Evolutionary conservation across 208 protist genomes (phyloP), one percentile per base, ranked within the genome.

Genomic region (Leishmania tarentolae): DNA sequence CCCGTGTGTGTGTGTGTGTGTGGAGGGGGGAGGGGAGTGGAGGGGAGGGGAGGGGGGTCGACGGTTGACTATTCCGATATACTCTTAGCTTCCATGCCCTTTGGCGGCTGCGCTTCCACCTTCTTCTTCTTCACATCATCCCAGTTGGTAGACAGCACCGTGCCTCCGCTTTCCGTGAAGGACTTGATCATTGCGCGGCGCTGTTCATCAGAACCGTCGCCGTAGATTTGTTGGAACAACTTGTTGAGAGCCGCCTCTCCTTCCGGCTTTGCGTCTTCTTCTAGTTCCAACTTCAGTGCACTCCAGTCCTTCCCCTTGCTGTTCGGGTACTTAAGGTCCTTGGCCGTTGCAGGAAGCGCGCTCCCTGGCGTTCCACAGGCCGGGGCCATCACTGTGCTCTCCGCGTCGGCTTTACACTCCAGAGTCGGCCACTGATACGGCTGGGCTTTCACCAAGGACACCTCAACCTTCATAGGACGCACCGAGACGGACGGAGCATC

Each of bases 121-220:
- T 98, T 92, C 35, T 92, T 85, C 40, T 83, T 88, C 37, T 95
- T 94, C 19, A 99, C 96, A 68, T 99, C 98, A 5, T 94, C 90
- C 97, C 97, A 99, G 90, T 99, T 99, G 44, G 98, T 99, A 31
- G 95, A 98, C 72, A 99, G 90, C 63, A 99, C 97, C 37, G 98
- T 99, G 52, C 98, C 98, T 63, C 95, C 93, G 83, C 91, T 97
- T 84, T 99, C 97, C n/a, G 91, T 83, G 81, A 98, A 99, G 15
- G 96, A 98, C 80, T 99, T 99, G 78, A 98, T 98, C 98, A 99
- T 99, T 24, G 98, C 98, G 8, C 91, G 89, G 24, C 93, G 90
- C 80, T 97, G 94, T 79, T 98, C 95, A 68, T 97, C 94, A 13
- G 91, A 90, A 72, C 93, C 97, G 78, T 98, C 87, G 61, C 93